Evolutionary conservation across 768 basidiomycete genomes (phyloP).

Genomic region (Peribolospora baueri): DNA sequence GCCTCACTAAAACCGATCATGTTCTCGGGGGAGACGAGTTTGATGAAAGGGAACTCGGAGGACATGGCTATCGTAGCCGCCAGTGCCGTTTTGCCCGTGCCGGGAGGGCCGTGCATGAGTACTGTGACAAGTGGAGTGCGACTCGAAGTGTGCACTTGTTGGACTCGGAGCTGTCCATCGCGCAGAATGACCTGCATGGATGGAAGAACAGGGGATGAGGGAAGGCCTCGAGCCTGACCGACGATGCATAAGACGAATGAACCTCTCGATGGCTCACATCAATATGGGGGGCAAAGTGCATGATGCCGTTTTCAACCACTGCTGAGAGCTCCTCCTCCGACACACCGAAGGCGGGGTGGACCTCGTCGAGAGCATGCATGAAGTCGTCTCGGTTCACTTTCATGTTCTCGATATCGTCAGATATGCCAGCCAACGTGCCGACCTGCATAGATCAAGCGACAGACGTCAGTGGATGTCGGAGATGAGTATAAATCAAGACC

Average conservation of each 20-base stretch:
- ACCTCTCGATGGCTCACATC: conserved; percentile 34
- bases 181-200: conserved; percentile 48
- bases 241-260: conserved; percentile 1
- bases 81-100: conserved; percentile 81
- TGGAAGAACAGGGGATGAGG: neutral
- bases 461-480: neutral
- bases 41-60: conserved; percentile 94
- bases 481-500: neutral
- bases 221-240: too few relatives aligned
- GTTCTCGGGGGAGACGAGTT: conserved; percentile 76
- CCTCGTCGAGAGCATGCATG: conserved; percentile 69
- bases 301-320: conserved; percentile 89
- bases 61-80: conserved; percentile 80
- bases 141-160: conserved; percentile 73
- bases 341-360: conserved; percentile 90
- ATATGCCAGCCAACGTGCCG: conserved; percentile 88
- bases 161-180: conserved; percentile 66
- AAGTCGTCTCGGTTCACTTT: conserved; percentile 71
- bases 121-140: conserved; percentile 79
- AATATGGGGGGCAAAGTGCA: conserved; percentile 49
- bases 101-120: conserved; percentile 66
- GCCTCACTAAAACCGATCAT: conserved; percentile 92
- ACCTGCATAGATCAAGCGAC: conserved; percentile 24
- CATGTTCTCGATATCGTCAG: conserved; percentile 81
- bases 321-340: conserved; percentile 83